These are phyloP conservation scores for Fusarium succisae DNA, from an alignment of 2,329 filamentous ascomycete species.

Conservation along the genomic window DNA sequence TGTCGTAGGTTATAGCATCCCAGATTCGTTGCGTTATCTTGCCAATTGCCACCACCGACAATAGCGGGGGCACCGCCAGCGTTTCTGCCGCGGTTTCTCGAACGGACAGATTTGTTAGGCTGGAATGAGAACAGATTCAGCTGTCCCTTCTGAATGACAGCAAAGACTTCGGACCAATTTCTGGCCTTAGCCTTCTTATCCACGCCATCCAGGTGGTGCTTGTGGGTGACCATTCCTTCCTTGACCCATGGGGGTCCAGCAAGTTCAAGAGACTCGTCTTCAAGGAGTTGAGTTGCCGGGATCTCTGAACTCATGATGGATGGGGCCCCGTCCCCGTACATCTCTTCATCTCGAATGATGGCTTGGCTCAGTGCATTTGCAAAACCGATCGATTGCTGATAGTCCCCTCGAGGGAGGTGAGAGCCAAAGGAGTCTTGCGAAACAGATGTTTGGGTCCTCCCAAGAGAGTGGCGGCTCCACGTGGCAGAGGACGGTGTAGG, in stretches of 20 bases:
- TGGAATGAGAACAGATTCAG: constrained; percentile 95
- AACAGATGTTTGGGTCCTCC: constrained; percentile 89
- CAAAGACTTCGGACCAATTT: constrained; percentile 95
- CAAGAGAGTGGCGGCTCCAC: constrained; percentile 93
- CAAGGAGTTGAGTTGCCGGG: constrained; percentile 73
- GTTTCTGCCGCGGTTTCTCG: constrained; percentile 68
- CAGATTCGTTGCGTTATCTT: constrained; percentile 91
- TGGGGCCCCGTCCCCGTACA: constrained; percentile 58
- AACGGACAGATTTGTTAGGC: constrained; percentile 77
- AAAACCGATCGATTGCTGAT: constrained; percentile 96
- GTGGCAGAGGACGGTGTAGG: constrained; percentile 86
- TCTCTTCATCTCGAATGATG: constrained; percentile 88
- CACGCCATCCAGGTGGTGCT: constrained; percentile 90
- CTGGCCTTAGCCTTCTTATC: constrained; percentile 94
- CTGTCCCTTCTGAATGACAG: constrained; percentile 93
- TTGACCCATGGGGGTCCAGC: constrained; percentile 98
- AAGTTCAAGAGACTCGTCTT: constrained; percentile 92
- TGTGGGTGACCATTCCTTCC: constrained; percentile 94
- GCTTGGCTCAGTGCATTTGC: constrained; percentile 96
- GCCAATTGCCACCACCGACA: constrained; percentile 97
- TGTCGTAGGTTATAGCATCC: constrained; percentile 89
- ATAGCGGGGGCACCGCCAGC: constrained; percentile 65
- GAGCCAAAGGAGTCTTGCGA: constrained; percentile 92
- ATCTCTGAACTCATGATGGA: constrained; percentile 69
- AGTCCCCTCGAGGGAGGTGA: constrained; percentile 78